Evolutionary conservation across 176 grass and related monocot species (phyloP).

Genomic region (Oryza coarctata): DNA sequence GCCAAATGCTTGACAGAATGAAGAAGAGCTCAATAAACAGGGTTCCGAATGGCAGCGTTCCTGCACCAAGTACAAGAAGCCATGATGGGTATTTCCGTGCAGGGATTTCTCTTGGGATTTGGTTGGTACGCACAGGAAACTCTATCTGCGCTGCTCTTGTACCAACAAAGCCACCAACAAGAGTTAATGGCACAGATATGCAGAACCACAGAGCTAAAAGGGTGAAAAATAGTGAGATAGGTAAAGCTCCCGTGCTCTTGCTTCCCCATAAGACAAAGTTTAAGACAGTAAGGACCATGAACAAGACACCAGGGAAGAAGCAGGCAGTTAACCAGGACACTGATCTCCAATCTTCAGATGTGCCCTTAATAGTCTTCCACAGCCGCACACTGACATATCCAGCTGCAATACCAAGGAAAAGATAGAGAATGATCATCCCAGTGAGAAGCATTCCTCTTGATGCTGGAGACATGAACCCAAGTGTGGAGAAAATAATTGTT

Average conservation of each 20-base stretch:
- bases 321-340: conserved; percentile 74
- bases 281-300: conserved; percentile 60
- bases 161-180: conserved; percentile 65
- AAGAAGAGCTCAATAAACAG: conserved; percentile 90
- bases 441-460: conserved; percentile 88
- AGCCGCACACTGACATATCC: conserved; percentile 64
- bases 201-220: conserved; percentile 81
- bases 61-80: conserved; percentile 79
- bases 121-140: conserved; percentile 75
- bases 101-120: conserved; percentile 83
- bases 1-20: conserved; percentile 83
- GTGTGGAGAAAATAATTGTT: conserved; percentile 65
- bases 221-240: conserved; percentile 81
- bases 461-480: conserved; percentile 91
- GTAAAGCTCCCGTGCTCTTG: conserved; percentile 78
- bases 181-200: conserved; percentile 77
- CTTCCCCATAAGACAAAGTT: conserved; percentile 84
- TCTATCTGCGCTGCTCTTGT: conserved; percentile 64
- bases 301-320: conserved; percentile 79
- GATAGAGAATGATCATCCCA: conserved; percentile 85
- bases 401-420: conserved; percentile 76
- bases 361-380: conserved; percentile 74
- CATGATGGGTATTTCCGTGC: conserved; percentile 73
- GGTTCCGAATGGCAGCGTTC: conserved; percentile 70
- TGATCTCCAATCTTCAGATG: conserved; percentile 67